Evolutionary conservation across 1,139 yeast species (phyloP).

Genomic region (Hansenula sp.): DNA sequence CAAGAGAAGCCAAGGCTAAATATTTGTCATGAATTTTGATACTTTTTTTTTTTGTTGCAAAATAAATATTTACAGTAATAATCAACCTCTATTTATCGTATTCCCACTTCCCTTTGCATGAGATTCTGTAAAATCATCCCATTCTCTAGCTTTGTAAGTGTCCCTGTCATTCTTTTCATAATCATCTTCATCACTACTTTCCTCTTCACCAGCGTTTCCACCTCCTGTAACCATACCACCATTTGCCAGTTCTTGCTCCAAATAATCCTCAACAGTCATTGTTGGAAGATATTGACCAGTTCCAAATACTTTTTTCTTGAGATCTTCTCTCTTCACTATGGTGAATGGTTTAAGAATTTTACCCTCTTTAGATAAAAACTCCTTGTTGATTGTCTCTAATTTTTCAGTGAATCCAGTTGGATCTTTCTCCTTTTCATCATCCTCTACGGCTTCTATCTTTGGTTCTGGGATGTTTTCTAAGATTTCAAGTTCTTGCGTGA

Average conservation of each 20-base stretch:
- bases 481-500: constrained; percentile 55
- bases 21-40: background rate
- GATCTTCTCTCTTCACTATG: constrained; percentile 57
- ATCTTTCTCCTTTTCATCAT: constrained; percentile 17
- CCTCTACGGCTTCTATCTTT: constrained; percentile 13
- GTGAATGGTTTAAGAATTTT: constrained; percentile 83
- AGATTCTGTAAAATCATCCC: constrained; percentile 93
- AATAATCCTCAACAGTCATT: constrained; percentile 88
- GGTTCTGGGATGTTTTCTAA: constrained; percentile 35
- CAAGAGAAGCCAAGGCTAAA: background rate
- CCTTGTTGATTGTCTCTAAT: constrained; percentile 40
- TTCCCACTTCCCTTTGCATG: constrained; percentile 89
- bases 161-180: constrained; percentile 43
- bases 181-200: constrained; percentile 46
- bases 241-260: constrained; percentile 78
- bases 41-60: too few species aligned
- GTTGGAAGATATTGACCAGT: constrained; percentile 94
- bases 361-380: constrained; percentile 60
- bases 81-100: constrained; percentile 72
- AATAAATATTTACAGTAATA: too few species aligned
- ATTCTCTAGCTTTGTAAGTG: constrained; percentile 65
- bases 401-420: constrained; percentile 47
- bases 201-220: constrained; percentile 37
- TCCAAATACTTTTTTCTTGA: constrained; percentile 69
- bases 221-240: constrained; percentile 72